phyloP scores from a whole-genome alignment of 352 stramenopile genomes.

The Phytophthora pseudosyringae region DNA sequence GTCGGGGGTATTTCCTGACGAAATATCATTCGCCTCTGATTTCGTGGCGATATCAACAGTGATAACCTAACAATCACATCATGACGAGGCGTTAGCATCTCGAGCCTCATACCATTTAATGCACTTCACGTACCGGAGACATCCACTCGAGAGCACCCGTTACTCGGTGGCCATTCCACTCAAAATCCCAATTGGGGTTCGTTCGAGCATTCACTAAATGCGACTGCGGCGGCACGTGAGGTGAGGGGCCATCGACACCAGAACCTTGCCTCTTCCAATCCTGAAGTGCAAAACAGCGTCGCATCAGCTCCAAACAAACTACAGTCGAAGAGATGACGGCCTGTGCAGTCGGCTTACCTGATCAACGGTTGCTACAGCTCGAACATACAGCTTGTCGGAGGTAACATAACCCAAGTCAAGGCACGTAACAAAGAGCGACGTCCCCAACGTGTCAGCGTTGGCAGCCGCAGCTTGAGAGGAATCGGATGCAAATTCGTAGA shows the following conservation, averaged over 20 bases:
- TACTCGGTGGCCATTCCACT: conserved; percentile 76
- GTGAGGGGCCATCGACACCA: conserved; percentile 60
- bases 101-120: not conserved
- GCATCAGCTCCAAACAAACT: not conserved
- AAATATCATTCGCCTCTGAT: not conserved
- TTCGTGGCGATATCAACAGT: conserved; percentile 28
- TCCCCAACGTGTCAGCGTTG: conserved; percentile 59
- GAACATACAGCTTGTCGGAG: conserved; percentile 59
- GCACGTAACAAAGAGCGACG: conserved; percentile 76
- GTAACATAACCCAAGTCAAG: conserved; percentile 55
- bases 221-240: conserved; percentile 72
- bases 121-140: conserved; percentile 49
- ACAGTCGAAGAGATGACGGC: not conserved
- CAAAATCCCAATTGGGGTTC: conserved; percentile 63
- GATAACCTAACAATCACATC: conserved; percentile 39
- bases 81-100: conserved; percentile 9
- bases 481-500: conserved; percentile 61
- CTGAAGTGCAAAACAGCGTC: conserved; percentile 25
- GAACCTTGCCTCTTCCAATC: conserved; percentile 68
- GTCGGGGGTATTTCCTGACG: not conserved
- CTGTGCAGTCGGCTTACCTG: conserved; percentile 41
- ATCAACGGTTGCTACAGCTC: conserved; percentile 73
- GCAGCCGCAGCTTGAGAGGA: conserved; percentile 34
- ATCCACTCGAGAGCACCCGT: conserved; percentile 68
- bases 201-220: conserved; percentile 86